A percentile compares a stretch with the other conserved stretches of the same genome.
These are phyloP conservation scores for Fusarium buxicola DNA, from an alignment of 2,329 filamentous ascomycete genomes.

Conservation along the genomic window DNA sequence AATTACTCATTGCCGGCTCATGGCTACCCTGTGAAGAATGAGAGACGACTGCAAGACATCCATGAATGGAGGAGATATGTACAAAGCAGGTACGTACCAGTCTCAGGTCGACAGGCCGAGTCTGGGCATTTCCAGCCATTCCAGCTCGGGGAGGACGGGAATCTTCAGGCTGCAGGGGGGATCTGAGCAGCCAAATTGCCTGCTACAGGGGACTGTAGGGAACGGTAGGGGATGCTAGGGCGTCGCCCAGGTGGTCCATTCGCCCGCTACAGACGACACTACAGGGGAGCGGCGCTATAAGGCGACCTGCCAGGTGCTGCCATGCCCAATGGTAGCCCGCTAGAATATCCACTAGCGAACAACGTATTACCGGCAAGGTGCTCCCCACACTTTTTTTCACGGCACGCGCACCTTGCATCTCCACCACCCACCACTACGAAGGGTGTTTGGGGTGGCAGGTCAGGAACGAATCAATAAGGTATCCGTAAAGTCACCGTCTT, in stretches of 20 bases:
- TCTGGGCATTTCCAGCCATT: conserved; percentile 30
- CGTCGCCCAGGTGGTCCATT: not conserved
- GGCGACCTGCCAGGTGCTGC: conserved; percentile 23
- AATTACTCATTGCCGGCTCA: not conserved
- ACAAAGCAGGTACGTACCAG: not conserved
- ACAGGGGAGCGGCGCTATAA: conserved; percentile 18
- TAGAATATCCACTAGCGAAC: conserved; percentile 15
- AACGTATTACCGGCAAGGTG: conserved; percentile 27
- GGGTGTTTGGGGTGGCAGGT: conserved; percentile 36
- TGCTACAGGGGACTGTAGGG: conserved; percentile 15
- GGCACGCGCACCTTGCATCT: conserved; percentile 35
- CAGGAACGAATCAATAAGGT: conserved; percentile 41
- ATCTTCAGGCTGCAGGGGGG: conserved; percentile 16
- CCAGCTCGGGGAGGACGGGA: conserved; percentile 23
- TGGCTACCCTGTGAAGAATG: conserved; percentile 12
- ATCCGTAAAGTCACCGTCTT: conserved; percentile 42
- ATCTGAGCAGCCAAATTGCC: conserved; percentile 27
- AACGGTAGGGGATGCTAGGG: not conserved
- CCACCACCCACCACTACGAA: conserved; percentile 5
- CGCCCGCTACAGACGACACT: conserved; percentile 14
- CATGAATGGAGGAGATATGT: conserved; percentile 10
- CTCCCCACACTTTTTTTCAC: conserved; percentile 30
- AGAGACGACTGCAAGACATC: conserved; percentile 36
- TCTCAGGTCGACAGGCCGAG: conserved; percentile 8
- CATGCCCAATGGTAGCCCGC: conserved; percentile 14